Base-by-base conservation (phyloP, 1,284 basidiomycete genomes). In the Rhodotorula sp. region DNA sequence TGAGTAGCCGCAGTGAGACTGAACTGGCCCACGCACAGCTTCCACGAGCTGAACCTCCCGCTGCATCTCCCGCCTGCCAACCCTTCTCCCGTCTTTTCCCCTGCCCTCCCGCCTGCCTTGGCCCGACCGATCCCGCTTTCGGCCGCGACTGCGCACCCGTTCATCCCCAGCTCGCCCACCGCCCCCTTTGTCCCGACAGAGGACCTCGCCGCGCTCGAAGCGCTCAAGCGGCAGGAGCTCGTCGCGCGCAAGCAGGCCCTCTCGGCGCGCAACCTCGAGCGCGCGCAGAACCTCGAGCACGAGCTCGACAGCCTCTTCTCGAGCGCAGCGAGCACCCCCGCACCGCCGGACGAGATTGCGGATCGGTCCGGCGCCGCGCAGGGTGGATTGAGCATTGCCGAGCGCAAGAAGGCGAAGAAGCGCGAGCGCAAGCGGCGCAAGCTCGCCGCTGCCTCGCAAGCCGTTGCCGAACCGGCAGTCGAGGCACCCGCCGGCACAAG, bases 201-300 rank as follows among this genome's bases (percentile, higher is more conserved):
- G 19, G 64, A 69, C n/a, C 62, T 66, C 41, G 50, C 60, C 41
- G 56, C 61, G 2, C 61, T 74, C 42, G 73, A 74, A n/a, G 63
- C 61, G 14, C 64, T 50, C 46, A 74, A 70, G 42, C 73, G 73
- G 23, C 55, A 70, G 44, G 60, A 74, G 64, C 68, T 74, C 7
- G 44, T 74, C 44, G 70, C 70, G 1, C 71, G 63, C 48, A 74
- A 70, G 25, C 68, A 66, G 16, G 73, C 73, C 12, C 53, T 72
- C 45, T n/a, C 34, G 4, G 55, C 61, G 16, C 63, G 73, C 52
- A 74, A 74, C n/a, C 61, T 65, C n/a, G 45, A 62, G 50, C 60
- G 60, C 23, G 73, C 73, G 5, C 70, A 70, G 45, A 53, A 50
- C 34, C 62, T 74, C 50, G 69, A 74, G 27, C 52, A 58, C 4